These are phyloP conservation scores for Lachancea dasiensis DNA, from an alignment of 805 yeast species.

Conservation along the genomic window DNA sequence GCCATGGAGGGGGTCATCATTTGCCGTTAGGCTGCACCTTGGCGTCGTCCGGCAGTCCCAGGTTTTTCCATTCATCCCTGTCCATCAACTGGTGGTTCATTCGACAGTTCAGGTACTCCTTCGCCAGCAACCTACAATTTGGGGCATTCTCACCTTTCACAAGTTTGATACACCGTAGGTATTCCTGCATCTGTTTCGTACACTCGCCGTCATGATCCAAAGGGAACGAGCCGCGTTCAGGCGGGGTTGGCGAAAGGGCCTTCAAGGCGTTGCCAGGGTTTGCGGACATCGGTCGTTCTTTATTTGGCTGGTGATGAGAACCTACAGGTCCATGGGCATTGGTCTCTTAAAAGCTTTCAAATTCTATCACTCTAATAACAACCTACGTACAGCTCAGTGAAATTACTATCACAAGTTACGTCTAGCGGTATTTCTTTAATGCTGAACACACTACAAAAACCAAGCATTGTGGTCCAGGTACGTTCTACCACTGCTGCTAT, in stretches of 20 bases:
- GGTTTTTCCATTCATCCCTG: slow-evolving; percentile 49
- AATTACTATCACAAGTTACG: too few relatives aligned
- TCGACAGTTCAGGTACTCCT: slow-evolving; percentile 73
- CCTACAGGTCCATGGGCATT: too few relatives aligned
- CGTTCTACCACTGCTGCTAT: neutral
- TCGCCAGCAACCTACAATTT: slow-evolving; percentile 83
- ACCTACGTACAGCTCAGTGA: too few relatives aligned
- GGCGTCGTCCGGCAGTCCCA: slow-evolving; percentile 56
- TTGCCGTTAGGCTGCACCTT: slow-evolving; percentile 13
- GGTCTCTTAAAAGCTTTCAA: too few relatives aligned
- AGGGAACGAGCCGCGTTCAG: slow-evolving; percentile 95
- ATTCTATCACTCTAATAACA: too few relatives aligned
- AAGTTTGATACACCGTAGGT: slow-evolving; percentile 69
- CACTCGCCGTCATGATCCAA: slow-evolving; percentile 87
- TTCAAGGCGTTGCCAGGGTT: slow-evolving; percentile 43
- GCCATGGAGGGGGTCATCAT: neutral
- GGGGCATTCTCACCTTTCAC: slow-evolving; percentile 82
- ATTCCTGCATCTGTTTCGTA: slow-evolving; percentile 62
- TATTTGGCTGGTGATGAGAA: too few relatives aligned
- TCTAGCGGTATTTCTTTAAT: too few relatives aligned
- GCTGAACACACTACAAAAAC: too few relatives aligned
- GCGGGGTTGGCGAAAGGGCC: slow-evolving; percentile 77
- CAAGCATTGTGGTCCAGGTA: too few relatives aligned
- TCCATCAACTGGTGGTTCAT: slow-evolving; percentile 76
- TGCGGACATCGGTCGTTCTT: slow-evolving; percentile 33